A percentile compares a stretch with the other conserved stretches of the same genome.
Evolutionary conservation across 1,284 basidiomycete species (phyloP).

Genomic region (Heliocybe sulcata): DNA sequence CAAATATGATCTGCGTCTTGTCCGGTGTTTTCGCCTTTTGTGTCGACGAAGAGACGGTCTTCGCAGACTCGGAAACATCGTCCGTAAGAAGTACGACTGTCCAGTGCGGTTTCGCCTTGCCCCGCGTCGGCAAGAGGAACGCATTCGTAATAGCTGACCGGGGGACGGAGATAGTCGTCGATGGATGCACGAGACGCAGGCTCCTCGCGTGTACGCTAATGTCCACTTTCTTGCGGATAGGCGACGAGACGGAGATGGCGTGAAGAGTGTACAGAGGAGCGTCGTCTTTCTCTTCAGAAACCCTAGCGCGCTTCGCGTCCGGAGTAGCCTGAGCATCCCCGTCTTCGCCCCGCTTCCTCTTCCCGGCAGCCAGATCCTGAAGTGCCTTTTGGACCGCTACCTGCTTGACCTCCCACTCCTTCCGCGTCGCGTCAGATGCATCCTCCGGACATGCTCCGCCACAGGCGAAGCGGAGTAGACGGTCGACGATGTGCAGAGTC

Average conservation of each 20-base stretch:
- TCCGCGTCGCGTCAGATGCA: background rate
- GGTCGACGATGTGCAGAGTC: background rate
- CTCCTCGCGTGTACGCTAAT: conserved; percentile 42
- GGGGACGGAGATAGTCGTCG: conserved; percentile 32
- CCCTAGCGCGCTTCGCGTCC: background rate
- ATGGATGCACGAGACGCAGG: conserved; percentile 41
- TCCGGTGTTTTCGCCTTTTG: conserved; percentile 25
- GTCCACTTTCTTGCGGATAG: conserved; percentile 65
- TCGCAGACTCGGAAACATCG: conserved; percentile 27
- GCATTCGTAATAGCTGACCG: conserved; percentile 41
- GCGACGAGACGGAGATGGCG: conserved; percentile 52
- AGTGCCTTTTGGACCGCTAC: background rate
- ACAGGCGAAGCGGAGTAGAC: background rate
- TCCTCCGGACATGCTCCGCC: conserved; percentile 1
- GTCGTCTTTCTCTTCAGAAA: conserved; percentile 22
- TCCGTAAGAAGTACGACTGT: conserved; percentile 50
- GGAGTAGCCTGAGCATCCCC: background rate
- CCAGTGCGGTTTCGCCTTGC: conserved; percentile 61
- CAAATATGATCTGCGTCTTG: conserved; percentile 48
- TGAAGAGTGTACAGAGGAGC: conserved; percentile 46
- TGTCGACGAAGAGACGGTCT: background rate
- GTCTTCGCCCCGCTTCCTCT: background rate
- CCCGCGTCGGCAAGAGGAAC: conserved; percentile 61
- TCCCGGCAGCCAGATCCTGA: background rate
- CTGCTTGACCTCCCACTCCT: conserved; percentile 2